Evolutionary conservation across 108 stramenopile genomes (phyloP).

Genomic region (Fragilariopsis cylindrus): DNA sequence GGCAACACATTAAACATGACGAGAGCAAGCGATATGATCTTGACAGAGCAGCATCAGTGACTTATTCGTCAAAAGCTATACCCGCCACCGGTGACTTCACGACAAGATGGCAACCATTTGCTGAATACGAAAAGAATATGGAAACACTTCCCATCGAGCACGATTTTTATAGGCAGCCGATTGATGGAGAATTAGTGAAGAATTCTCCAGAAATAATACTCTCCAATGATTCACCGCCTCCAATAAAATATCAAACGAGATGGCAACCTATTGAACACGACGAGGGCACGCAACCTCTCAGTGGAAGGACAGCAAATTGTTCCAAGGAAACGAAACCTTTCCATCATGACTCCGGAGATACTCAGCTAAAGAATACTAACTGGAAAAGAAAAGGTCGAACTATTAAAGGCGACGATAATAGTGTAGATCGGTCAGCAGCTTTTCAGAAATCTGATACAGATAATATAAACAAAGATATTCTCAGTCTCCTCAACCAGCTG

Average conservation of each 20-base stretch:
- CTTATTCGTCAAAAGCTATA: conserved; percentile 1
- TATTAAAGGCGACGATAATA: background rate
- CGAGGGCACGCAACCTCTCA: conserved; percentile 11
- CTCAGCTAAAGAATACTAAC: background rate
- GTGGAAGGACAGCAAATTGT: background rate
- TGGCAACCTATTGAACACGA: conserved; percentile 18
- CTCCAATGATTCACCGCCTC: background rate
- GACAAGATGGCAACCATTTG: background rate
- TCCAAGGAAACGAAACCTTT: background rate
- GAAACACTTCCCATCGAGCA: background rate
- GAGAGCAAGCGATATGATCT: background rate
- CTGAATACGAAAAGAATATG: conserved; percentile 7
- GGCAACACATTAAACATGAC: background rate
- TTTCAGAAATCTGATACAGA: background rate
- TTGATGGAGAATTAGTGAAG: background rate
- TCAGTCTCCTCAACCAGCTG: background rate
- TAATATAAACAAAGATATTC: background rate
- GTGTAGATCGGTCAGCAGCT: background rate
- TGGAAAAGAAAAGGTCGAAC: background rate
- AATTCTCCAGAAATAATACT: background rate
- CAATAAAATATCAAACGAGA: conserved; percentile 1
- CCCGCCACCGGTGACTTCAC: background rate
- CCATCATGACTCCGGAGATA: background rate
- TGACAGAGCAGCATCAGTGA: background rate
- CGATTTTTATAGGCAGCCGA: background rate